These are phyloP conservation scores for Daldinia vernicosa DNA, from an alignment of 495 filamentous ascomycete genomes.

Conservation along the genomic window DNA sequence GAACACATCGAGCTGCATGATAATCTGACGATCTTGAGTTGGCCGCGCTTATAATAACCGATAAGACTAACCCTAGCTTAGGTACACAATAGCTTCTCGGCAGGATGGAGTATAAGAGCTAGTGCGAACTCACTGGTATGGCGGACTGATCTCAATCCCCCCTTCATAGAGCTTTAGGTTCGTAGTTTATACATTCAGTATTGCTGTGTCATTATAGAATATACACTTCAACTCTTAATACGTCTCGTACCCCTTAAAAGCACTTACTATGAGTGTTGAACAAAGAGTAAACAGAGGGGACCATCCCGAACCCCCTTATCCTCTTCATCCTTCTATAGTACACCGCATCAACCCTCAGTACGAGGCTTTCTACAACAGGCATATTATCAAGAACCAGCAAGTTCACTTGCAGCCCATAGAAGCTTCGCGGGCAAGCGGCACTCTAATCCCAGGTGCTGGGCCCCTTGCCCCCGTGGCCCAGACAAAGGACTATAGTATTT, in stretches of 20 bases:
- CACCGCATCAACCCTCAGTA: slow-evolving; percentile 62
- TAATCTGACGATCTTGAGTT: slow-evolving; percentile 23
- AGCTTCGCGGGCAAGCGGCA: slow-evolving; percentile 61
- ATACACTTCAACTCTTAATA: neutral
- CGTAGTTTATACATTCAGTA: neutral
- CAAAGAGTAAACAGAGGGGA: slow-evolving; percentile 7
- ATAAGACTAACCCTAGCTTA: slow-evolving; percentile 11
- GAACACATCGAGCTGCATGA: slow-evolving; percentile 23
- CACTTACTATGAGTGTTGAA: slow-evolving; percentile 30
- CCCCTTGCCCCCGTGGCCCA: slow-evolving; percentile 60
- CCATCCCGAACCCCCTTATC: slow-evolving; percentile 60
- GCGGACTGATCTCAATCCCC: neutral
- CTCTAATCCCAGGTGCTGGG: slow-evolving; percentile 64
- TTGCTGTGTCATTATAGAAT: neutral
- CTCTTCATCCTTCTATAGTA: slow-evolving; percentile 61
- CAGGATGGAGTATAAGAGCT: slow-evolving; percentile 3
- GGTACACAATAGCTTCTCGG: neutral
- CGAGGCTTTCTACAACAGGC: slow-evolving; percentile 62
- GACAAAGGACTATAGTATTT: slow-evolving; percentile 58
- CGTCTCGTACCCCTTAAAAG: neutral
- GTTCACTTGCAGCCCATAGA: slow-evolving; percentile 61
- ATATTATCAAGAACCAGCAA: slow-evolving; percentile 57
- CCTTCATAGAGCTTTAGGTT: neutral
- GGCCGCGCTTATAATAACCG: neutral
- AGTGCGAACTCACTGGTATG: neutral